A percentile compares a stretch with the other conserved stretches of the same genome.
phyloP scores from a whole-genome alignment of 1,284 basidiomycete species.

The Ustilago tritici region DNA sequence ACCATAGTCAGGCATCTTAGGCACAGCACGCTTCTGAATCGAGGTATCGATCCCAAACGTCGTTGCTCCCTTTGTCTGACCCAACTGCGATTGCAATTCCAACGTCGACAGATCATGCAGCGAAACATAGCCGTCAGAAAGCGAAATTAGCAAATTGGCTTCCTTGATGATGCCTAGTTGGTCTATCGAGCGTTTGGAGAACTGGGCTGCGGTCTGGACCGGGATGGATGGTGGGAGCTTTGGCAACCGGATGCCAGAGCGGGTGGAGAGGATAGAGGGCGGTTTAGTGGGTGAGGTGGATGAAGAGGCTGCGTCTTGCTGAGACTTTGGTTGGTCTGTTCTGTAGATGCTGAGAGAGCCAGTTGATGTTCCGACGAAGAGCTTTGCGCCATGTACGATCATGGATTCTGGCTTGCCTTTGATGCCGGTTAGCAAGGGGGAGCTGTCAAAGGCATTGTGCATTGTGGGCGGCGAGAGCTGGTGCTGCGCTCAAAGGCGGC shows the following conservation, averaged over 20 bases:
- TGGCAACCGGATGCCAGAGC: background rate
- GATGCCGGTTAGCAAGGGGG: slow-evolving; percentile 45
- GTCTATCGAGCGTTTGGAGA: slow-evolving; percentile 81
- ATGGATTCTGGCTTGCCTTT: slow-evolving; percentile 48
- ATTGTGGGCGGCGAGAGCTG: slow-evolving; percentile 14
- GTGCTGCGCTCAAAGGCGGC: slow-evolving; percentile 2
- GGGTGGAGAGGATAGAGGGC: slow-evolving; percentile 30
- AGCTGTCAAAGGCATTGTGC: slow-evolving; percentile 55
- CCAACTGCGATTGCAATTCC: slow-evolving; percentile 73
- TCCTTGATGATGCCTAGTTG: slow-evolving; percentile 86
- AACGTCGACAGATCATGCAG: slow-evolving; percentile 76
- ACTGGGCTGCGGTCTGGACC: slow-evolving; percentile 54
- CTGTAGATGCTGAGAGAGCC: slow-evolving; percentile 49
- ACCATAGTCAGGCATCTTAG: slow-evolving; percentile 35
- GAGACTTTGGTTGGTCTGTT: slow-evolving; percentile 12
- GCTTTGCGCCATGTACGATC: slow-evolving; percentile 52
- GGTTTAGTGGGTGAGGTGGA: slow-evolving; percentile 26
- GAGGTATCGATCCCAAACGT: slow-evolving; percentile 81
- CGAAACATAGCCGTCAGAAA: slow-evolving; percentile 78
- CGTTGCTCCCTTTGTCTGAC: slow-evolving; percentile 79
- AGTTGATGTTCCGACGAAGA: slow-evolving; percentile 56
- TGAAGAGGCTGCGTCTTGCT: slow-evolving; percentile 5
- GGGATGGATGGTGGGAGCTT: slow-evolving; percentile 21
- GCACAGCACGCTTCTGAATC: slow-evolving; percentile 70
- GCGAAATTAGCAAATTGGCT: slow-evolving; percentile 81